These are phyloP conservation scores for Pythium folliculosum DNA, from an alignment of 352 stramenopile species.

Conservation along the genomic window DNA sequence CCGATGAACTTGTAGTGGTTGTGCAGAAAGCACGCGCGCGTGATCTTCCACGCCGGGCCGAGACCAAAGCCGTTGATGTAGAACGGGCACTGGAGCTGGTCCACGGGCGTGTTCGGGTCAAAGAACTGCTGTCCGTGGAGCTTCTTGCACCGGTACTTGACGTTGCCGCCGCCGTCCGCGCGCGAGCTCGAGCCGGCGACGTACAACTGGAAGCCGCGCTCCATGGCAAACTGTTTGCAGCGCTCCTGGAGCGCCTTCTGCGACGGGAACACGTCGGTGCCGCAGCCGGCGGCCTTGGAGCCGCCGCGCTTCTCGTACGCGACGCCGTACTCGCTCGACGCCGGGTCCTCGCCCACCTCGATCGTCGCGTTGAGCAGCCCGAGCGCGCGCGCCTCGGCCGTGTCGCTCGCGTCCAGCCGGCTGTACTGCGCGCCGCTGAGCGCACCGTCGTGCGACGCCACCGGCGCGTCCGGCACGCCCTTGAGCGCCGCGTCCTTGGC, in stretches of 20 bases:
- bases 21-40: slow-evolving; percentile 69
- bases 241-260: slow-evolving; percentile 72
- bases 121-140: slow-evolving; percentile 79
- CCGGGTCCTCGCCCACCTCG: slow-evolving; percentile 45
- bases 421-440: slow-evolving; percentile 41
- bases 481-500: slow-evolving; percentile 17
- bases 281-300: slow-evolving; percentile 49
- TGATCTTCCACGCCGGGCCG: slow-evolving; percentile 72
- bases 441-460: neutral
- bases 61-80: slow-evolving; percentile 83
- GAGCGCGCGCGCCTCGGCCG: slow-evolving; percentile 46
- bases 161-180: slow-evolving; percentile 69
- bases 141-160: slow-evolving; percentile 86
- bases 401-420: slow-evolving; percentile 61
- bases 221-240: slow-evolving; percentile 80
- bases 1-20: slow-evolving; percentile 89
- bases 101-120: slow-evolving; percentile 49
- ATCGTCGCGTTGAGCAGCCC: slow-evolving; percentile 52
- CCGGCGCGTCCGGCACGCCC: slow-evolving; percentile 24
- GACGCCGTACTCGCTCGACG: slow-evolving; percentile 59
- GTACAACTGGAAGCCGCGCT: slow-evolving; percentile 72
- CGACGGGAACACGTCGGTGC: slow-evolving; percentile 54
- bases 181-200: slow-evolving; percentile 69
- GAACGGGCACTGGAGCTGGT: slow-evolving; percentile 67
- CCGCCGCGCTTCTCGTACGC: slow-evolving; percentile 79